These are phyloP conservation scores for Purpureocillium takamizusanense DNA, from an alignment of 2,329 filamentous ascomycete species.

Conservation along the genomic window DNA sequence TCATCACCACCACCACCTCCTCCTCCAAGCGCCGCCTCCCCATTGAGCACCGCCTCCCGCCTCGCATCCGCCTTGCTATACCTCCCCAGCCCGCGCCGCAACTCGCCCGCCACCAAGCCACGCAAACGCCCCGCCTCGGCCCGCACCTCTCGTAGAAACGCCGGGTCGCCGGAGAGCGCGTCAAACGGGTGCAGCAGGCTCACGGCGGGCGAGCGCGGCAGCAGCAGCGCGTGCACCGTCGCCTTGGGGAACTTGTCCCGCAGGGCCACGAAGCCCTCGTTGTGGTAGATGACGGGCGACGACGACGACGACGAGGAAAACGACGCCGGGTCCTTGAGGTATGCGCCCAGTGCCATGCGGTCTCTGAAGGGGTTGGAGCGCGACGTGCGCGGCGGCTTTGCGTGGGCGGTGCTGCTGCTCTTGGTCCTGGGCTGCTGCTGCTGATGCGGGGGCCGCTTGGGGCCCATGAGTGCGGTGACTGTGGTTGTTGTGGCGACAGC, in stretches of 20 bases:
- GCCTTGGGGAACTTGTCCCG: slow-evolving; percentile 82
- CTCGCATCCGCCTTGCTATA: slow-evolving; percentile 53
- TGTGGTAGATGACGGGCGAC: slow-evolving; percentile 56
- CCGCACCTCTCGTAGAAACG: slow-evolving; percentile 57
- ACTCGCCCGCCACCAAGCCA: slow-evolving; percentile 61
- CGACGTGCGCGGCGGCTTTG: slow-evolving; percentile 9
- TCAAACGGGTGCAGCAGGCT: slow-evolving; percentile 65
- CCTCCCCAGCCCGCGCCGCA: slow-evolving; percentile 58
- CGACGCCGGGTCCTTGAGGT: slow-evolving; percentile 54
- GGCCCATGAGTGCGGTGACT: slow-evolving; percentile 28
- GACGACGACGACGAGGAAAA: slow-evolving; percentile 52
- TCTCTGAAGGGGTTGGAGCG: slow-evolving; percentile 29
- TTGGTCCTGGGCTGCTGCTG: too few species aligned
- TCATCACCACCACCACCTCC: too few species aligned
- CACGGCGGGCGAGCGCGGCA: slow-evolving; percentile 59
- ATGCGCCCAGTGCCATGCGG: slow-evolving; percentile 56
- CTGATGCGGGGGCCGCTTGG: too few species aligned
- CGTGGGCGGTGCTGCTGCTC: too few species aligned
- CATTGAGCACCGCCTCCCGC: slow-evolving; percentile 59
- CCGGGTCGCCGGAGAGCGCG: slow-evolving; percentile 60
- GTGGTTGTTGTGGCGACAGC: slow-evolving; percentile 2
- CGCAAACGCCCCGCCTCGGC: slow-evolving; percentile 53
- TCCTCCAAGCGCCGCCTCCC: slow-evolving; percentile 20
- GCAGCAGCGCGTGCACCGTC: slow-evolving; percentile 75
- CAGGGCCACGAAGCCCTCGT: slow-evolving; percentile 63